These are phyloP conservation scores for Collariella sp. DNA, from an alignment of 495 filamentous ascomycete genomes.

Conservation along the genomic window DNA sequence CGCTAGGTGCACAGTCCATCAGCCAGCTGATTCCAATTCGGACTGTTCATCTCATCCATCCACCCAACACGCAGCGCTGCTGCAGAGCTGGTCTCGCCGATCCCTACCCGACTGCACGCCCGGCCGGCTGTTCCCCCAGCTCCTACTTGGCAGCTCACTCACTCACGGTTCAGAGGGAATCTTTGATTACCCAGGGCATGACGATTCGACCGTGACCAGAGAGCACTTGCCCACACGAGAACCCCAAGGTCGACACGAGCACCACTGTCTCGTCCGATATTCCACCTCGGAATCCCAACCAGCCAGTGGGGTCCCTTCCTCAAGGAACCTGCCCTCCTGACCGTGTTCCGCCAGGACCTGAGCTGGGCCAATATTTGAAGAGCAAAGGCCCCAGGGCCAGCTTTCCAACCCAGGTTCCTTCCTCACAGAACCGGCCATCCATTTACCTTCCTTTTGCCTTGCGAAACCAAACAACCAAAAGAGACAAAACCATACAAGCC, in stretches of 20 bases:
- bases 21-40: slow-evolving; percentile 5
- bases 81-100: slow-evolving; percentile 10
- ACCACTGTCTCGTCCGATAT: background rate
- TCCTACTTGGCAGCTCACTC: slow-evolving; percentile 8
- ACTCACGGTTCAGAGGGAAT: background rate
- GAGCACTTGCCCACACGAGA: background rate
- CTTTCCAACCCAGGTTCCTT: background rate
- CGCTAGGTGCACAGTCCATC: slow-evolving; percentile 15
- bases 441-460: background rate
- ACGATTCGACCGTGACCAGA: background rate
- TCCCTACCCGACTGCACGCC: background rate
- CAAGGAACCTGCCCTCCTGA: background rate
- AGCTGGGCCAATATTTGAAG: no score
- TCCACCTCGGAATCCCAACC: background rate
- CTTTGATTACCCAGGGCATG: background rate
- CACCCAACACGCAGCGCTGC: slow-evolving; percentile 4
- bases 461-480: background rate
- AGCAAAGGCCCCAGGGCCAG: background rate
- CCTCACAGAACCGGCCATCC: no score
- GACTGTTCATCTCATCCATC: slow-evolving; percentile 1
- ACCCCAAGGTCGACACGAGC: background rate
- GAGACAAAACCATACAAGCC: background rate
- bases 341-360: no score
- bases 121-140: background rate
- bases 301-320: background rate